phyloP scores from a whole-genome alignment of 2,329 filamentous ascomycete species.

The Pestalotiopsis sp. region DNA sequence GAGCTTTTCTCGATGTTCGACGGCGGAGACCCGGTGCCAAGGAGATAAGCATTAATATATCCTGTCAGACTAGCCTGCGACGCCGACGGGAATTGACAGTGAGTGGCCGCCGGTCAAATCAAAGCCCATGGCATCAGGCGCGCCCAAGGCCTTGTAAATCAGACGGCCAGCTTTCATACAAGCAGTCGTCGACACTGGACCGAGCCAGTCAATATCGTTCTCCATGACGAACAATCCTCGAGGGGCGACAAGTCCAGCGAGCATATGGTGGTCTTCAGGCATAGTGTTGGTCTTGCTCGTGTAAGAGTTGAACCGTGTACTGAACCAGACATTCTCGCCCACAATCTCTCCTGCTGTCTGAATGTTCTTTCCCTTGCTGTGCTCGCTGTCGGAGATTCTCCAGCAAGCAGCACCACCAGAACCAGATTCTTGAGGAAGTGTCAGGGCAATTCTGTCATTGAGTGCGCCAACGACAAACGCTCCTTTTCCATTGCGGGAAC shows the following conservation, averaged over 20 bases:
- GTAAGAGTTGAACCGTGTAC: slow-evolving; percentile 54
- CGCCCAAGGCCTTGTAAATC: slow-evolving; percentile 58
- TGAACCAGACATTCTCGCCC: slow-evolving; percentile 67
- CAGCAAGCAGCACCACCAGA: slow-evolving; percentile 64
- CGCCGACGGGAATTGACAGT: slow-evolving; percentile 57
- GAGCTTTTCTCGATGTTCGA: slow-evolving; percentile 37
- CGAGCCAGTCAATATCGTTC: slow-evolving; percentile 63
- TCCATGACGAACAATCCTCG: slow-evolving; percentile 58
- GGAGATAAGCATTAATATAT: slow-evolving; percentile 60
- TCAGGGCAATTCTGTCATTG: slow-evolving; percentile 60
- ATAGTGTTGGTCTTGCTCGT: slow-evolving; percentile 46
- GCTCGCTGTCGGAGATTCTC: slow-evolving; percentile 55
- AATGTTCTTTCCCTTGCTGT: slow-evolving; percentile 58
- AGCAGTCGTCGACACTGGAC: slow-evolving; percentile 56
- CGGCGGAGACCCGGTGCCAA: slow-evolving; percentile 36
- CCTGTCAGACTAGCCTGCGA: slow-evolving; percentile 54
- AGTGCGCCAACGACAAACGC: slow-evolving; percentile 64
- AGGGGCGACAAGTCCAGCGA: slow-evolving; percentile 58
- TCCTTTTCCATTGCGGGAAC: slow-evolving; percentile 67
- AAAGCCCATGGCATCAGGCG: slow-evolving; percentile 59
- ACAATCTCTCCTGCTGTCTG: slow-evolving; percentile 63
- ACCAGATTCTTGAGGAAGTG: slow-evolving; percentile 65
- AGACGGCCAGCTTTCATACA: slow-evolving; percentile 59
- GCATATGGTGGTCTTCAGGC: slow-evolving; percentile 61
- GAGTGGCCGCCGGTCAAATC: slow-evolving; percentile 55